phyloP scores from a whole-genome alignment of 2,329 filamentous ascomycete species.

The Zymoseptoria tritici region DNA sequence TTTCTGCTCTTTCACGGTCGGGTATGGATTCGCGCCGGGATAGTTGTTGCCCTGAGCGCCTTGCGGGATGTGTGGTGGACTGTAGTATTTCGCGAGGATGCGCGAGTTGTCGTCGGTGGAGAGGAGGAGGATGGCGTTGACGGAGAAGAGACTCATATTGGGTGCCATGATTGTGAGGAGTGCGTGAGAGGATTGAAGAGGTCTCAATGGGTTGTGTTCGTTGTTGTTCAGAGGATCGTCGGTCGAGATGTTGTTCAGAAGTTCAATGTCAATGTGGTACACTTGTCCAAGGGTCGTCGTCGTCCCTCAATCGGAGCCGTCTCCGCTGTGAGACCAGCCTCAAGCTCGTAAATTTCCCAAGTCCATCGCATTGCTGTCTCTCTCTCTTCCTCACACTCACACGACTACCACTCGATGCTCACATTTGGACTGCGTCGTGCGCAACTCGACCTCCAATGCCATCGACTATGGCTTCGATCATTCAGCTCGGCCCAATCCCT shows the following conservation, averaged over 20 bases:
- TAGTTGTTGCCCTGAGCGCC: conserved; percentile 50
- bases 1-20: conserved; percentile 87
- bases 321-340: no score
- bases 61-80: conserved; percentile 59
- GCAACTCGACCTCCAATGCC: conserved; percentile 19
- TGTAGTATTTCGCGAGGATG: conserved; percentile 93
- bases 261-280: no score
- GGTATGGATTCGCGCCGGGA: conserved; percentile 68
- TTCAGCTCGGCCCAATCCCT: conserved; percentile 6
- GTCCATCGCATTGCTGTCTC: no score
- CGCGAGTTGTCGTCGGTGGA: conserved; percentile 79
- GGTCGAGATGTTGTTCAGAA: neutral
- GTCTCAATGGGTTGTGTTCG: neutral
- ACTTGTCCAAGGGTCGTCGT: no score
- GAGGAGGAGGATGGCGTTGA: conserved; percentile 46
- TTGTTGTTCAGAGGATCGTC: neutral
- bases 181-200: neutral
- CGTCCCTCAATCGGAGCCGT: no score
- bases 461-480: conserved; percentile 18
- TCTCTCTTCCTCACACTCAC: neutral
- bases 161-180: conserved; percentile 38
- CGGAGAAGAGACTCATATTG: conserved; percentile 48
- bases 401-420: conserved; percentile 8
- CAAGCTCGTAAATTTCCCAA: no score
- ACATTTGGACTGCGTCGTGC: conserved; percentile 11